A percentile compares a stretch with the other conserved stretches of the same genome.
Conservation (phyloP, 352 stramenopile genomes). For the Phytophthora brassicae region DNA sequence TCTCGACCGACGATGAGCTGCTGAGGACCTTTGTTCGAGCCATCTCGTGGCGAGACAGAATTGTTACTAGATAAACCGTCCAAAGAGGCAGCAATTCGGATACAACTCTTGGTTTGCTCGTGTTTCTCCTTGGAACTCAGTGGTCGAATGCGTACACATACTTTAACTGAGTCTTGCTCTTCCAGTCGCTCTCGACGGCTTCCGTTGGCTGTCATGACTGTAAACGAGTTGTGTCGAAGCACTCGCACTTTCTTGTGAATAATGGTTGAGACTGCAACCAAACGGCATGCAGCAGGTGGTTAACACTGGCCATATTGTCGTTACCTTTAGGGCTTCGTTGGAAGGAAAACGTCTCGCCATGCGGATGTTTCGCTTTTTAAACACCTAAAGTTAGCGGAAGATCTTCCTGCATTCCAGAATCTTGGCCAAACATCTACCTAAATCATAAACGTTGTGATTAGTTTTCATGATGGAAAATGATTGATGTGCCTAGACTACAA, state of each 20-base stretch:
- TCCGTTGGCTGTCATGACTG: slow-evolving; percentile 24
- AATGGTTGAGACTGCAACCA: slow-evolving; percentile 4
- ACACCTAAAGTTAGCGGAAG: slow-evolving; percentile 23
- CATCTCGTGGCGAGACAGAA: slow-evolving; percentile 12
- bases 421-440: too few relatives aligned
- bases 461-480: slow-evolving; percentile 22
- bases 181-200: slow-evolving; percentile 31
- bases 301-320: slow-evolving; percentile 29
- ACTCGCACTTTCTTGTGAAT: slow-evolving; percentile 1
- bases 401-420: background rate
- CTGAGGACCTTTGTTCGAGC: slow-evolving; percentile 31
- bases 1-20: slow-evolving; percentile 85
- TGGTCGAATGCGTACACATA: slow-evolving; percentile 76
- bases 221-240: background rate
- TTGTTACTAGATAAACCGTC: slow-evolving; percentile 43
- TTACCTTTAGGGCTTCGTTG: slow-evolving; percentile 13
- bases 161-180: slow-evolving; percentile 64
- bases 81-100: slow-evolving; percentile 56
- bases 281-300: slow-evolving; percentile 8
- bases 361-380: slow-evolving; percentile 9
- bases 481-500: slow-evolving; percentile 12
- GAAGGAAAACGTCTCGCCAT: slow-evolving; percentile 17
- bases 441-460: slow-evolving; percentile 3
- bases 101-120: slow-evolving; percentile 76
- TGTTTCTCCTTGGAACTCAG: slow-evolving; percentile 64